These are phyloP conservation scores for Sungouiozyma intestinalis DNA, from an alignment of 805 yeast species.

Conservation along the genomic window DNA sequence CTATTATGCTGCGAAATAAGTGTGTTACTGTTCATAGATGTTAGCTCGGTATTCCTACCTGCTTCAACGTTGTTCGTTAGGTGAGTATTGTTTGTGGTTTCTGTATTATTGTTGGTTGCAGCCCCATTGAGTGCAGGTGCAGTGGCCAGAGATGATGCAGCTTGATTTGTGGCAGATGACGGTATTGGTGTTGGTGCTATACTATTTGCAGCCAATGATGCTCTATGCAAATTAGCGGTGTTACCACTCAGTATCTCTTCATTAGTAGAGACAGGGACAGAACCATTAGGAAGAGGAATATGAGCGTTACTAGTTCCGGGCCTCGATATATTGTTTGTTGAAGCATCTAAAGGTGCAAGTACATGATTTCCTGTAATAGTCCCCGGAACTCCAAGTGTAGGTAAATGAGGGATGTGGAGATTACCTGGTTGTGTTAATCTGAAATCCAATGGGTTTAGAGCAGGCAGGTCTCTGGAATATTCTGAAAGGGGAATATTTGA, in stretches of 20 bases:
- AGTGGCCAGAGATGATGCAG: too few species aligned
- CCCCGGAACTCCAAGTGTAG: too few species aligned
- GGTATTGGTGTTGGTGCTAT: too few species aligned
- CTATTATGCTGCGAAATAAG: not conserved
- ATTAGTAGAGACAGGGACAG: not conserved
- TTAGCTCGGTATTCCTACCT: not conserved
- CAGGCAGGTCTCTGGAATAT: not conserved
- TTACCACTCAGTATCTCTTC: not conserved
- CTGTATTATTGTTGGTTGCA: too few species aligned
- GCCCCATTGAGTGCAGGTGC: too few species aligned
- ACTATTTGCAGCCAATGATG: too few species aligned
- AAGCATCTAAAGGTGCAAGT: not conserved
- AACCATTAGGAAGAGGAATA: not conserved
- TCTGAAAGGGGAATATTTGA: slow-evolving; percentile 8
- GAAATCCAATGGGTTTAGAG: not conserved
- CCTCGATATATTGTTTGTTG: not conserved
- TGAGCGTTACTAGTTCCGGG: not conserved
- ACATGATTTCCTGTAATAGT: not conserved
- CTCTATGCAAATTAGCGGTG: too few species aligned
- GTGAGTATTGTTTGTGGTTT: too few species aligned
- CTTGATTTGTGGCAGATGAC: too few species aligned
- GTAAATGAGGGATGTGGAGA: too few species aligned
- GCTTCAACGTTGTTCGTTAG: not conserved
- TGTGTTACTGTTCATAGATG: not conserved
- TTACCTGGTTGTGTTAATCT: too few species aligned